Base-by-base conservation (phyloP, 2,329 filamentous ascomycete genomes). In the Ilyonectria mors-panacis region DNA sequence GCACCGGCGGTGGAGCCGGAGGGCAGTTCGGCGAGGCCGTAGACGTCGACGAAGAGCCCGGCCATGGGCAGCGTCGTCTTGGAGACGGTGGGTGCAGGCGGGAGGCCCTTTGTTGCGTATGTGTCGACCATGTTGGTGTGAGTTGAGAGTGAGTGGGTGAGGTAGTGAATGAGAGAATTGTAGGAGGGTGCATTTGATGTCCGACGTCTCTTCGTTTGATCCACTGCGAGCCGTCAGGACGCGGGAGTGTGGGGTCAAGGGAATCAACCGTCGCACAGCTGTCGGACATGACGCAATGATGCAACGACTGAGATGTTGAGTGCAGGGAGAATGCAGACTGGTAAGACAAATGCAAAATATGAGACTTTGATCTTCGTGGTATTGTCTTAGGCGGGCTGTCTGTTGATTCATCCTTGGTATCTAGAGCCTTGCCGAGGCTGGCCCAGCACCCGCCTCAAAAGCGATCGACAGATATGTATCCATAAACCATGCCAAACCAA, bases 21-120 rank as follows among this genome's bases (percentile, higher is more conserved):
- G 1, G 89, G 84, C 0, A 97, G 86, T 77, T 97, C 93, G 33
- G 90, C 83, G 2, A 97, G 88, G 19, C 95, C 95, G 80, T 95
- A 95, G 65, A 97, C 86, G 66, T 93, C 93, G 56, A 92, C 89
- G 10, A 93, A 85, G 60, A 98, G 89, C 53, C 94, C 94, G 48
- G 92, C 90, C 78, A 98, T 93, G 67, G 90, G 88, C 72, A 92
- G 85, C 21, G 89, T 91, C 68, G 85, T 87, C 68, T 85, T 83
- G 23, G 94, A 96, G 66, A 94, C 82, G 50, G 76, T 7, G 6
- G 83, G 81, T n/a, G 81, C 75, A 4, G 83, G 76, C 12, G 82
- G 77, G 15, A 85, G 78, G 50, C 79, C 79, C 45, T 71, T 73
- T 9, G 80, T 82, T 17, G 72, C 62, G 63, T 81, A 82, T 2